Evolutionary conservation across 2,329 filamentous ascomycete genomes (phyloP), one percentile per base, ranked within the genome.

Genomic region (Neopestalotiopsis clavispora): DNA sequence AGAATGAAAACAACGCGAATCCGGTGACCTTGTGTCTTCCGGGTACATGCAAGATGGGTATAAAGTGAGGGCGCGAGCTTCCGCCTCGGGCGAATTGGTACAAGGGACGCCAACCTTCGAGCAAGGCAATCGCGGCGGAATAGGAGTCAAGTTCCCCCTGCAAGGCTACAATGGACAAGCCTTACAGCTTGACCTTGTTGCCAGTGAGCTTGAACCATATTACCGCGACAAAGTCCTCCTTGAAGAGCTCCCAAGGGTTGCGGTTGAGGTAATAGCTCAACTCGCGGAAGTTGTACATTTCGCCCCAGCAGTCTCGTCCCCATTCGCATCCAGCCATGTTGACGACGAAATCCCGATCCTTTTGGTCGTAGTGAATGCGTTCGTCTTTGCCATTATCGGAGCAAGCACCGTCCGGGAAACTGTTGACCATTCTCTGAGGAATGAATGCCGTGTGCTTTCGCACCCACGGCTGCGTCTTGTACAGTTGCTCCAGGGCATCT

Each of bases 281-380:
- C 80, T 97, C 91, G 66, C 95, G 92, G 83, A 94, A 99, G 79
- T 92, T 92, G 83, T 97, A 97, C 90, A 99, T 98, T 82, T 99
- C 96, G 49, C 91, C 92, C 95, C 95, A 98, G 80, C 96, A 99
- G 82, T 99, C 95, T 64, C 96, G 90, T 4, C 95, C 95, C 92
- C 94, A 98, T 80, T 97, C 92, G 79, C 96, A 99, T 4, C 96
- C 96, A 5, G 96, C 96, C 95, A 99, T 98, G 80, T 98, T 99
- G 75, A 99, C 95, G 61, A 98, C 75, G 77, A 99, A 98, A 80
- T 99, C 96, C 34, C 94, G 89, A 69, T 97, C 94, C 57, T 89
- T 86, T 80, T 96, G 86, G 74, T 92, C 87, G 79, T 99, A 99
- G 81, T 99, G 97, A 71, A 97, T 91, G 17, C 87, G 86, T 1